Conservation (phyloP, 225 moss, liverwort and hornwort species). For the Thuidium tamariscinum region DNA sequence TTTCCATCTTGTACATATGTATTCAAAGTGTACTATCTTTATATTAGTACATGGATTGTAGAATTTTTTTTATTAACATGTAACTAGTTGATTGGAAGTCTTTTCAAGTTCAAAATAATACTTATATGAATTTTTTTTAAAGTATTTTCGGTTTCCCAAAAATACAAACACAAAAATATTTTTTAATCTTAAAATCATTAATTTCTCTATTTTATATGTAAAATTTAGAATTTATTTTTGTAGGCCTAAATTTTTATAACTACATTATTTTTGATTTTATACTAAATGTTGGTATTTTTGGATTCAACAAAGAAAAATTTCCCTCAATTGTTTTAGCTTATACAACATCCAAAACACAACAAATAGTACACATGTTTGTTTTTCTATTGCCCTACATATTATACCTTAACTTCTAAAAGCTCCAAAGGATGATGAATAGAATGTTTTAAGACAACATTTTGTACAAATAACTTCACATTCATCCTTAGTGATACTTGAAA, state of each 20-base stretch:
- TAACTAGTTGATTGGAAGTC: too few species aligned
- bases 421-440: not conserved
- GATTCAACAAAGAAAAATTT: rapidly evolving
- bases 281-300: not conserved
- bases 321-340: rapidly evolving
- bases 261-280: rapidly evolving
- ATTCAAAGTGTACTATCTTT: too few species aligned
- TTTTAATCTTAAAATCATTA: too few species aligned
- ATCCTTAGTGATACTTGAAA: too few species aligned
- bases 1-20: too few species aligned
- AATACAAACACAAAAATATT: too few species aligned
- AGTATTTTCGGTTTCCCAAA: too few species aligned
- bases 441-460: not conserved
- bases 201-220: not conserved
- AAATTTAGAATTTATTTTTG: not conserved
- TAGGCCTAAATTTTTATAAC: rapidly evolving
- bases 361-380: not conserved
- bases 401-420: too few species aligned
- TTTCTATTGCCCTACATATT: not conserved
- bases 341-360: rapidly evolving
- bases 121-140: too few species aligned
- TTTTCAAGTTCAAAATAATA: too few species aligned
- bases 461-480: not conserved
- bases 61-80: too few species aligned
- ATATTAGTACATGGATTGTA: too few species aligned